phyloP scores from a whole-genome alignment of 2,329 filamentous ascomycete genomes.

The Paraphoma chrysanthemicola region DNA sequence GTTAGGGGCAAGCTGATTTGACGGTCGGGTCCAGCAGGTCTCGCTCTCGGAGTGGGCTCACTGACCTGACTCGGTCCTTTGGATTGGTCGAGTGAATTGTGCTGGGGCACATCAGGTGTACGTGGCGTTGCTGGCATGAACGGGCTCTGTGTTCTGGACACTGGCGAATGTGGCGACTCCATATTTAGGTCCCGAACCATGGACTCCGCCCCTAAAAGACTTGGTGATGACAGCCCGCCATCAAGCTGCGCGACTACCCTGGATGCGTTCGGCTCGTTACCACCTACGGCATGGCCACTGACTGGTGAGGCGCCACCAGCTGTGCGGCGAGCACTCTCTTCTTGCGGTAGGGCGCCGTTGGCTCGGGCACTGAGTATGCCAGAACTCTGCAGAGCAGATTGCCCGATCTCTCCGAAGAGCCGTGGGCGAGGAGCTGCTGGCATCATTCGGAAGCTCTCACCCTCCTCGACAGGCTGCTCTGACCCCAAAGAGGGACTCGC shows the following conservation, averaged over 20 bases:
- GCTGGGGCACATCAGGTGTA: constrained; percentile 45
- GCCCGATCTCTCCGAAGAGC: constrained; percentile 68
- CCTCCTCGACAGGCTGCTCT: constrained; percentile 33
- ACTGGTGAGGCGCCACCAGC: constrained; percentile 5
- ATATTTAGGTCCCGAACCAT: constrained; percentile 58
- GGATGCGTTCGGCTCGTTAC: constrained; percentile 17
- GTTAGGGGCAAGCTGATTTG: constrained; percentile 54
- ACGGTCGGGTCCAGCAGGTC: constrained; percentile 46
- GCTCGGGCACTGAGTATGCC: constrained; percentile 50
- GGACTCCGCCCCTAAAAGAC: constrained; percentile 57
- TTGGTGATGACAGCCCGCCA: constrained; percentile 42
- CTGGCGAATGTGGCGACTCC: constrained; percentile 51
- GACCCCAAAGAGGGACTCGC: constrained; percentile 47
- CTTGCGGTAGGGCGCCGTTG: constrained; percentile 37
- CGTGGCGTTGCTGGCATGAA: constrained; percentile 49
- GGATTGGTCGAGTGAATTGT: constrained; percentile 37
- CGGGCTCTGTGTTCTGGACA: constrained; percentile 43
- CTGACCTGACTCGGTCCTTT: constrained; percentile 40
- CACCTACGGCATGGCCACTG: constrained; percentile 15
- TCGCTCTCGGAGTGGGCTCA: constrained; percentile 48
- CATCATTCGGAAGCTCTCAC: constrained; percentile 38
- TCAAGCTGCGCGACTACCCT: constrained; percentile 29
- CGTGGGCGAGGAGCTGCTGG: constrained; percentile 43
- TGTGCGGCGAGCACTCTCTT: constrained; percentile 11
- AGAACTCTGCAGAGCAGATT: constrained; percentile 62